Conservation (phyloP, 2,329 filamentous ascomycete species). For the Alternaria ethzedia region DNA sequence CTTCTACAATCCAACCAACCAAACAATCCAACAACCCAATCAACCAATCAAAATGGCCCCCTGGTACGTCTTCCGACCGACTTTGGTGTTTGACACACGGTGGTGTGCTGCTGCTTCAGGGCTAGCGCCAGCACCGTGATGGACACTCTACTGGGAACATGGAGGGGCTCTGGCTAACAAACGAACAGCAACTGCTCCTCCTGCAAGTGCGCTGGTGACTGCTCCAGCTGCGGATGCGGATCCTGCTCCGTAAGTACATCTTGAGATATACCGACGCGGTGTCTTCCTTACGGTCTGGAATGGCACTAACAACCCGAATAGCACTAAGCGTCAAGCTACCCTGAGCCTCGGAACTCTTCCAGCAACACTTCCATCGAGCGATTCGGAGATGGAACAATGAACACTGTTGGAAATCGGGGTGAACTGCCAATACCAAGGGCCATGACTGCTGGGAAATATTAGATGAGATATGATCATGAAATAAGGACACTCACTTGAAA, state of each 20-base stretch:
- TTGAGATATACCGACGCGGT: neutral
- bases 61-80: constrained; percentile 23
- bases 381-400: neutral
- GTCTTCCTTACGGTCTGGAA: neutral
- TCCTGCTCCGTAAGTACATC: constrained; percentile 30
- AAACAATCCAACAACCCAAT: constrained; percentile 7
- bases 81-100: neutral
- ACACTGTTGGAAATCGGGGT: neutral
- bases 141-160: constrained; percentile 10
- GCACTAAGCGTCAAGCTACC: constrained; percentile 17
- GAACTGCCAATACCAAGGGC: neutral
- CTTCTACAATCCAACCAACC: constrained; percentile 6
- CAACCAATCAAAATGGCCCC: constrained; percentile 27
- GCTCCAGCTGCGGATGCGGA: constrained; percentile 40
- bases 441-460: neutral
- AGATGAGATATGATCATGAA: neutral
- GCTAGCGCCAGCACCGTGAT: constrained; percentile 27
- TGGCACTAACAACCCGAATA: neutral
- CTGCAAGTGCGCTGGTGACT: constrained; percentile 42
- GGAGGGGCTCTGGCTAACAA: constrained; percentile 6
- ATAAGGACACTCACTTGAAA: neutral
- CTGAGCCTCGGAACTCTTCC: neutral
- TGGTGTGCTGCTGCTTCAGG: neutral
- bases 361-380: neutral
- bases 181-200: constrained; percentile 30